phyloP scores from a whole-genome alignment of 306 rosid genomes.

The Acmispon strigosus region DNA sequence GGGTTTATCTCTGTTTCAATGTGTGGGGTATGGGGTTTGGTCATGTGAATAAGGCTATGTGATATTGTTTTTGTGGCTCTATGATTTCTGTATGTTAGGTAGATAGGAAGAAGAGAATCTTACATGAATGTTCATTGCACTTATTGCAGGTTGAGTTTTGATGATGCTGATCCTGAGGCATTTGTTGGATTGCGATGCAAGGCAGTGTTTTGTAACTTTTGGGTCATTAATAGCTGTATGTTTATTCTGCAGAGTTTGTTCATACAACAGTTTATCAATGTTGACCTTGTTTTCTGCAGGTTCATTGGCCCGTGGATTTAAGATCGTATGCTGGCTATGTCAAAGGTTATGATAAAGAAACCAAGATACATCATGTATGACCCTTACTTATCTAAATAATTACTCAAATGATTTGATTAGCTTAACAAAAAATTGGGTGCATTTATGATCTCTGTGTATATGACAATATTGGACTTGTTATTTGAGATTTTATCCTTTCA shows the following conservation, averaged over 20 bases:
- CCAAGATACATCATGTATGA: conserved; percentile 66
- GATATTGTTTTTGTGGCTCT: not conserved
- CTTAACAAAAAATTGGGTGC: not conserved
- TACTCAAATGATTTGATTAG: not conserved
- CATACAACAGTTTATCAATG: conserved; percentile 9
- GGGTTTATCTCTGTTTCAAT: not conserved
- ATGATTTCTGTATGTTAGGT: not conserved
- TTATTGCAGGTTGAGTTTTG: conserved; percentile 64
- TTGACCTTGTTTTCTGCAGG: conserved; percentile 43
- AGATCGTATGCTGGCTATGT: conserved; percentile 61
- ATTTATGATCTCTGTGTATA: not conserved
- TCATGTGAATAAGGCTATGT: not conserved
- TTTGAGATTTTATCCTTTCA: conserved; percentile 7
- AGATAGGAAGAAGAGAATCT: not conserved
- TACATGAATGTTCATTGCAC: conserved; percentile 15
- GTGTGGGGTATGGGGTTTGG: not conserved
- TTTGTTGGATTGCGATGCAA: conserved; percentile 88
- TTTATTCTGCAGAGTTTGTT: conserved; percentile 6
- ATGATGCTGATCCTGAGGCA: conserved; percentile 55
- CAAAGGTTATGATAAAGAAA: conserved; percentile 49
- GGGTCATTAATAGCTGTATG: not conserved
- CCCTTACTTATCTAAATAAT: not conserved
- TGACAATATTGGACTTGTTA: not conserved
- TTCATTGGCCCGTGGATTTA: conserved; percentile 94
- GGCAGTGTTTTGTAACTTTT: conserved; percentile 47